Conservation (phyloP, 2,329 filamentous ascomycete genomes). For the Colletotrichum eleusines region DNA sequence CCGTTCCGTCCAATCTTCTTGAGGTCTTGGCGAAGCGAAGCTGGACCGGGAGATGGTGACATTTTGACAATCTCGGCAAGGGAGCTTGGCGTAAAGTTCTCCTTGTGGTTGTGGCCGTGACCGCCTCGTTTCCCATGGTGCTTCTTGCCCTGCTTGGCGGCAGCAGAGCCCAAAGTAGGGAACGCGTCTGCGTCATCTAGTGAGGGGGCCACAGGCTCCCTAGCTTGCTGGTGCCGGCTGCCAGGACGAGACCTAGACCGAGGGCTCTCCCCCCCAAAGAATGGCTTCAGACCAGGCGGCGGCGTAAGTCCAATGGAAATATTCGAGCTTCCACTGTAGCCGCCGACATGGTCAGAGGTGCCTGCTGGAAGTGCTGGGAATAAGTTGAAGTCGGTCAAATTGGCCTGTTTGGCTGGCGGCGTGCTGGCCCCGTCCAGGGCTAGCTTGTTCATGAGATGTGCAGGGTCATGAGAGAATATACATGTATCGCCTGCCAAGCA, state of each 20-base stretch:
- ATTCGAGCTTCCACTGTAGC: constrained; percentile 65
- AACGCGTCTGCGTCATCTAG: constrained; percentile 97
- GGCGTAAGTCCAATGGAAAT: constrained; percentile 69
- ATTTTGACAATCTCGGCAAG: constrained; percentile 96
- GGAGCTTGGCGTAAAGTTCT: constrained; percentile 77
- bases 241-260: constrained; percentile 84
- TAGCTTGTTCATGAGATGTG: constrained; percentile 85
- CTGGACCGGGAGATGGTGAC: constrained; percentile 84
- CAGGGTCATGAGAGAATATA: constrained; percentile 96
- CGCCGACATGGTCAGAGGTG: constrained; percentile 69
- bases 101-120: constrained; percentile 78
- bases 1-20: constrained; percentile 73
- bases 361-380: constrained; percentile 81
- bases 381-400: constrained; percentile 82
- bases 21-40: constrained; percentile 68
- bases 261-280: constrained; percentile 71
- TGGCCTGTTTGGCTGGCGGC: constrained; percentile 73
- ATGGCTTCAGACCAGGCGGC: constrained; percentile 77
- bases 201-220: constrained; percentile 75
- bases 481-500: constrained; percentile 94
- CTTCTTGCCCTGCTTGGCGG: constrained; percentile 84
- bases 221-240: constrained; percentile 79
- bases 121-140: constrained; percentile 92
- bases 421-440: constrained; percentile 77
- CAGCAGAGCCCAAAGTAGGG: constrained; percentile 84